Evolutionary conservation across 176 grass and related monocot genomes (phyloP), one percentile per base, ranked within the genome.

Genomic region (Ampelocalamus luodianensis): DNA sequence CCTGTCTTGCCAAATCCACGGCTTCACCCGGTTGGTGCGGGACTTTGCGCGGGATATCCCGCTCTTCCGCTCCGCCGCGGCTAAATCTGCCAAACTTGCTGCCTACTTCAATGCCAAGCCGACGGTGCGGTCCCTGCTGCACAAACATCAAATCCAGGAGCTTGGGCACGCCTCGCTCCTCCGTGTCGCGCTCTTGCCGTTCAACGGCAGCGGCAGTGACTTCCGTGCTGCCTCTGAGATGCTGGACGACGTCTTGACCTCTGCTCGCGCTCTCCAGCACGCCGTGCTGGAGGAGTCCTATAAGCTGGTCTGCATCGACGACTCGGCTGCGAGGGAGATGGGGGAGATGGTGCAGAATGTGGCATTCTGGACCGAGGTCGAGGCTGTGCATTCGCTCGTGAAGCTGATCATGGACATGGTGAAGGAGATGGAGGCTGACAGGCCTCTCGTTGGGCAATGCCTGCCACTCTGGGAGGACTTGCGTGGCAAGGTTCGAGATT

Each of bases 381-480:
- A 97, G 58, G 91, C 94, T 1, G 91, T 82, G 40, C 81, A 84
- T 60, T 76, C 82, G 7, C 78, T 97, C 3, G 79, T 97, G 24
- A 90, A 79, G 84, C 68, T 97, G 62, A 65, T 94, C 54, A 91
- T 86, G 76, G 94, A 89, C 26, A 90, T 92, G 91, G 71, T 84
- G 75, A 88, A 81, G n/a, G 94, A 97, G 65, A 93, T 93, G 85
- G 91, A 97, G 87, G 64, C 70, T 8, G 91, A 97, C 65, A 71
- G 87, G 82, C 94, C 94, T 82, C 86, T 97, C 13, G 85, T 97
- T 3, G 94, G 91, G 58, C 91, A 97, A 77, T 97, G 94, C 84
- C 77, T 97, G 26, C 87, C 91, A 1, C 82, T 97, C 9, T 97
- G 94, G 94, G 82, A 97, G 55, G 89, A 97, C 1, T 12, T 97